Conservation (phyloP, 108 stramenopile genomes). For the Hondaea fermentalgiana region DNA sequence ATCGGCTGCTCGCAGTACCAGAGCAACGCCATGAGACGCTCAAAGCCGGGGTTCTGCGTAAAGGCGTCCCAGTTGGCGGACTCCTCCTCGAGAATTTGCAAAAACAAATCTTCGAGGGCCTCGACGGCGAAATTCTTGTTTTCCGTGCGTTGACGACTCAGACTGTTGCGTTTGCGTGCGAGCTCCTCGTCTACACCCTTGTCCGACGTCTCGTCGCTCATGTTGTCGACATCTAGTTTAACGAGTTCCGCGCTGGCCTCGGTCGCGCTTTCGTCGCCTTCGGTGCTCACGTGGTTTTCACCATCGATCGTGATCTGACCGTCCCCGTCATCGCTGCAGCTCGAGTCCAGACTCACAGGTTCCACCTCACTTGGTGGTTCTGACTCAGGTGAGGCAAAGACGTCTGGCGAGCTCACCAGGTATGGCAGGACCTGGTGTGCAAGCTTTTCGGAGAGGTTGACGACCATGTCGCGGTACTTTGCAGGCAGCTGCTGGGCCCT, state of each 20-base stretch:
- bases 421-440: neutral
- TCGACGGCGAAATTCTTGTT: neutral
- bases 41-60: neutral
- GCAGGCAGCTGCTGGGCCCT: neutral
- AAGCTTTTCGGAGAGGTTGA: neutral
- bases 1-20: neutral
- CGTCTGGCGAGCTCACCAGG: neutral
- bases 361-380: neutral
- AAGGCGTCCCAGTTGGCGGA: neutral
- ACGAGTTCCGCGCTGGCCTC: too few relatives aligned
- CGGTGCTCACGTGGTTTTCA: neutral
- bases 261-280: neutral
- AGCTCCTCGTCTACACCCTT: neutral
- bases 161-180: neutral
- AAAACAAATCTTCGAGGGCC: neutral
- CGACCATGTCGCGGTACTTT: neutral
- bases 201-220: neutral
- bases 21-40: neutral
- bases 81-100: neutral
- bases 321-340: neutral
- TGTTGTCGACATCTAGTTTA: neutral
- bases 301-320: neutral
- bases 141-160: neutral
- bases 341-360: neutral
- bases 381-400: neutral